phyloP scores from a whole-genome alignment of 2,329 filamentous ascomycete species.

The Pleurostoma richardsiae region DNA sequence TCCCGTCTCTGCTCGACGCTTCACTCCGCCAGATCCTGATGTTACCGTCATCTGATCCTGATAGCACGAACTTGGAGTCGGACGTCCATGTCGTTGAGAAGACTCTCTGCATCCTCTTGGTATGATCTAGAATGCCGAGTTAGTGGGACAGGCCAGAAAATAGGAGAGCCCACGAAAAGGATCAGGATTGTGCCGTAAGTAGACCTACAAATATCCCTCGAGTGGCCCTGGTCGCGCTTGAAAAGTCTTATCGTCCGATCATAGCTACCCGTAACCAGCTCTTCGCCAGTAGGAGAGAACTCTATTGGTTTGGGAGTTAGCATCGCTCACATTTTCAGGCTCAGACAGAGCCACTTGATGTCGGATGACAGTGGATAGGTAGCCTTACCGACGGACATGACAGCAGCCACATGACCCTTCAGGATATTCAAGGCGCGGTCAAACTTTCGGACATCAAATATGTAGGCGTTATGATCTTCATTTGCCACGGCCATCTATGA shows the following conservation, averaged over 20 bases:
- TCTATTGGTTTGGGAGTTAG: slow-evolving; percentile 49
- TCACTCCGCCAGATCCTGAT: slow-evolving; percentile 79
- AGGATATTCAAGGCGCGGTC: slow-evolving; percentile 83
- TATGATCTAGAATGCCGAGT: slow-evolving; percentile 82
- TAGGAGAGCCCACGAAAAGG: neutral
- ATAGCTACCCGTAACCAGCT: slow-evolving; percentile 85
- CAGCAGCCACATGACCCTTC: slow-evolving; percentile 70
- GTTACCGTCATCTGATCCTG: slow-evolving; percentile 81
- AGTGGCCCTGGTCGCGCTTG: slow-evolving; percentile 75
- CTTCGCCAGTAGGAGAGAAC: slow-evolving; percentile 90
- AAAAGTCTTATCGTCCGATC: slow-evolving; percentile 85
- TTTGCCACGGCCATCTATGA: slow-evolving; percentile 71
- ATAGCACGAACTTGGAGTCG: slow-evolving; percentile 84
- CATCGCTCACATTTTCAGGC: too few relatives aligned
- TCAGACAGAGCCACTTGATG: too few relatives aligned
- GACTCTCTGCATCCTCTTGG: slow-evolving; percentile 94
- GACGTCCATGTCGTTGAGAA: slow-evolving; percentile 82
- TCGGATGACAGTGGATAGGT: too few relatives aligned
- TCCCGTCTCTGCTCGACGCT: slow-evolving; percentile 74
- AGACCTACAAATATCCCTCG: slow-evolving; percentile 65
- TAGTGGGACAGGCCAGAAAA: slow-evolving; percentile 46
- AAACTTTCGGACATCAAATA: slow-evolving; percentile 94
- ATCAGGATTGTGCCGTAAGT: slow-evolving; percentile 54
- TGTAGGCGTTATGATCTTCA: slow-evolving; percentile 83
- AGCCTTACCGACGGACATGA: neutral